Evolutionary conservation across 805 yeast species (phyloP).

Genomic region (Myxozyma sirexii): DNA sequence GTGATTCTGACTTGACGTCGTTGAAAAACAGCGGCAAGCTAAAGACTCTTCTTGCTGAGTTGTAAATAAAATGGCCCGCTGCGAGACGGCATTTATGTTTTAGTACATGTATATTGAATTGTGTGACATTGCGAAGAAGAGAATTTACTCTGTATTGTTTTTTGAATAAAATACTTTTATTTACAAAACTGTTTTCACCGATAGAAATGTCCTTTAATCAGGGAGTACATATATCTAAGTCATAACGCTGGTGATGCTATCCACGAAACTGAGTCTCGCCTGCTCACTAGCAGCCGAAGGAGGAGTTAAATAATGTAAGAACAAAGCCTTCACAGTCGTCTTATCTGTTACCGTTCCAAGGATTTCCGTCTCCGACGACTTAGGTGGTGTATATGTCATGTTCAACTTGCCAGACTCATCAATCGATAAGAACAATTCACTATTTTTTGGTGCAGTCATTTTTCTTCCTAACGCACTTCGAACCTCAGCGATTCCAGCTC

Average conservation of each 20-base stretch:
- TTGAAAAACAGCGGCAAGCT: conserved; percentile 66
- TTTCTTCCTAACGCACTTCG: conserved; percentile 61
- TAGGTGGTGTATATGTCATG: conserved; percentile 20
- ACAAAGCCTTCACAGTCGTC: conserved; percentile 63
- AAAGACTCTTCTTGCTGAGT: conserved; percentile 43
- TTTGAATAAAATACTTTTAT: too few relatives aligned
- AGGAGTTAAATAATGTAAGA: conserved; percentile 76
- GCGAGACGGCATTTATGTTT: background rate
- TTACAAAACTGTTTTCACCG: background rate
- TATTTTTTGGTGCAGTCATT: conserved; percentile 76
- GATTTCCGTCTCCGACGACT: conserved; percentile 10
- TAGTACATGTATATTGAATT: background rate
- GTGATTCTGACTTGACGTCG: conserved; percentile 78
- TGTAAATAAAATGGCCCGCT: background rate
- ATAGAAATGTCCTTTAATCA: too few relatives aligned
- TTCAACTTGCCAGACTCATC: conserved; percentile 51
- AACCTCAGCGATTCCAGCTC: conserved; percentile 68
- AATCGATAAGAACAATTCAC: conserved; percentile 63
- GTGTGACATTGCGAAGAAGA: too few relatives aligned
- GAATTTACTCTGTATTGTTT: too few relatives aligned
- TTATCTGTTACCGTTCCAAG: conserved; percentile 70
- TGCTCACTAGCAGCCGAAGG: conserved; percentile 61
- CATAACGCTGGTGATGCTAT: conserved; percentile 1
- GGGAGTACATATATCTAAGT: too few relatives aligned
- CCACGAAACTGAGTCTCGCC: conserved; percentile 23